Percentiles rank a stretch among this genome's conserved stretches.
Conservation (phyloP, 2,329 filamentous ascomycete species). For the Xylariaceae sp. region DNA sequence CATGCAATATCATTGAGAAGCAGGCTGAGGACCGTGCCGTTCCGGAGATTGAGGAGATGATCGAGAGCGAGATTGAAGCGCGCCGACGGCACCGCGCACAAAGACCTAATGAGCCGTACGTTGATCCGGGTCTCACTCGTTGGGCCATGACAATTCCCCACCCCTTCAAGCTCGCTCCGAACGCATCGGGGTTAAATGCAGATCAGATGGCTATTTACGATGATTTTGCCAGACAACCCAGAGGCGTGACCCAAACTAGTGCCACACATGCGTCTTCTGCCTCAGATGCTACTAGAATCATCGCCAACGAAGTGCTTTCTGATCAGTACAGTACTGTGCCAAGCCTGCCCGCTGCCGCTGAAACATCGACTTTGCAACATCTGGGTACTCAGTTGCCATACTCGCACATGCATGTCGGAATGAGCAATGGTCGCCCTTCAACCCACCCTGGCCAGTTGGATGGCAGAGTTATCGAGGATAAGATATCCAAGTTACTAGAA, state of each 20-base stretch:
- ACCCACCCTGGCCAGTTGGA: conserved; percentile 44
- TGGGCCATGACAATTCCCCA: conserved; percentile 94
- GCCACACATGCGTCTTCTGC: conserved; percentile 51
- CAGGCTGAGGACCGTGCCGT: conserved; percentile 90
- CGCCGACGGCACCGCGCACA: conserved; percentile 70
- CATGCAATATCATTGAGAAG: conserved; percentile 90
- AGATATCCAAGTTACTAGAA: conserved; percentile 52
- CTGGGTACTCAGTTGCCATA: conserved; percentile 51
- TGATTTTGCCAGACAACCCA: conserved; percentile 84
- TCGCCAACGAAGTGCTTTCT: conserved; percentile 59
- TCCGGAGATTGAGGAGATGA: conserved; percentile 90
- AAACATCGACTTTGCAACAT: conserved; percentile 52
- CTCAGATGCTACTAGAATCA: conserved; percentile 55
- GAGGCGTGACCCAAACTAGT: conserved; percentile 52
- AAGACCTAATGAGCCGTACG: conserved; percentile 76
- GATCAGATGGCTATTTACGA: conserved; percentile 96
- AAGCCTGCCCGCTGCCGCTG: conserved; percentile 52
- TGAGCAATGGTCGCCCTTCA: conserved; percentile 48
- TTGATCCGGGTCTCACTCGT: conserved; percentile 73
- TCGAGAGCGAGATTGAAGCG: conserved; percentile 72
- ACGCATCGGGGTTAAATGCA: conserved; percentile 65
- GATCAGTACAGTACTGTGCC: conserved; percentile 56
- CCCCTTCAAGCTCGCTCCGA: conserved; percentile 80
- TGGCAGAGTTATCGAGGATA: conserved; percentile 46
- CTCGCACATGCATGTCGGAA: conserved; percentile 44